Base-by-base conservation (phyloP, 176 grass and related monocot genomes). In the Raddia distichophylla region DNA sequence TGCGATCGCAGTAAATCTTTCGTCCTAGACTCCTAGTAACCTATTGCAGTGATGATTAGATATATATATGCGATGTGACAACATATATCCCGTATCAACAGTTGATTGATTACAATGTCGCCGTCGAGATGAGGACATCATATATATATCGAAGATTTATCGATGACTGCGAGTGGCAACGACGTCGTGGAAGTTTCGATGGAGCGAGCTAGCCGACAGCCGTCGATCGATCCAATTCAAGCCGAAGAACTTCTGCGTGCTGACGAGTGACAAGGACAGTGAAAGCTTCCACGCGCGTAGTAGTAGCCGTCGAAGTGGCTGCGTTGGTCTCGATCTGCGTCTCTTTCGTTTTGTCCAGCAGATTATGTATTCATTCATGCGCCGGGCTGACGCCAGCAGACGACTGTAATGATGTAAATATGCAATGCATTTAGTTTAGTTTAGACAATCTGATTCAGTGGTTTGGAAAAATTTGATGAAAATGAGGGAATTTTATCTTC, bases 271-370 rank as follows among this genome's bases (percentile, higher is more conserved):
- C 11, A 54, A 47, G 8, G 78, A 82, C 78, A 82, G 34, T 87
- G 20, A 61, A 69, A 22, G 14, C 0, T 40, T 40, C 3, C 37
- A 40, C 4, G 4, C 37, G 37, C 19, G 3, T 8, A 19, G 35
- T 8, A 19, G 35, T 9, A 43, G 8, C 19, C 67, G 27, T 74
- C 69, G 16, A 75, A 71, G 27, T 72, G 48, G 57, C 20, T 64
- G 83, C 83, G 64, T 85, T 79, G 75, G 63, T 85, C 65, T 55
- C 27, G 27, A 27, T 27, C 61, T 58, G 78, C 85, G 62, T 44
- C 77, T 8, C 2, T 14, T 60, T 75, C 44, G 47, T 15, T 6
- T 34, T 48, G 12, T 66, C 50, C 52, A 17, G 5, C 0, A 11
- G 58, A 73, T 74, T 20, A 60, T 76, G 51, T 0, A 5, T 40